Evolutionary conservation across 2,329 filamentous ascomycete genomes (phyloP).

Genomic region (Westerdykella aurantiaca): DNA sequence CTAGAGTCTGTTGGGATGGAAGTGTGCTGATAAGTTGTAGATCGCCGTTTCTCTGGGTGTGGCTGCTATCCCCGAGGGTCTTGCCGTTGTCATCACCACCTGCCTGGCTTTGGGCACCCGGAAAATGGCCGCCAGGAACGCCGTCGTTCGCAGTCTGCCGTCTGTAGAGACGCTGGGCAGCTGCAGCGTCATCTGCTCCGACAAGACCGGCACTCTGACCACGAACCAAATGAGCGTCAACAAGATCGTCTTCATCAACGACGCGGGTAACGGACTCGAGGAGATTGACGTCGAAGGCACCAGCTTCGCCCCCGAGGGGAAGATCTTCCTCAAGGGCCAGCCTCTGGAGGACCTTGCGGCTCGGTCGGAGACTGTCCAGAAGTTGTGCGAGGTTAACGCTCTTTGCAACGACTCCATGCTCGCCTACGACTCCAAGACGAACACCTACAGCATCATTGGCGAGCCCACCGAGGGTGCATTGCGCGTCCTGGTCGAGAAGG

Average conservation of each 20-base stretch:
- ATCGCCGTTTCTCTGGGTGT: slow-evolving; percentile 98
- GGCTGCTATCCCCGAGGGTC: slow-evolving; percentile 92
- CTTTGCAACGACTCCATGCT: slow-evolving; percentile 88
- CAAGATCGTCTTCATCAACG: slow-evolving; percentile 79
- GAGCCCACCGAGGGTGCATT: slow-evolving; percentile 95
- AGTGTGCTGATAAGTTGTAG: slow-evolving; percentile 19
- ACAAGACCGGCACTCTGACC: slow-evolving; percentile 96
- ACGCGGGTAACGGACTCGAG: slow-evolving; percentile 66
- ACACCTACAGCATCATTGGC: slow-evolving; percentile 74
- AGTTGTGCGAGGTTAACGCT: slow-evolving; percentile 64
- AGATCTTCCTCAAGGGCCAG: slow-evolving; percentile 64
- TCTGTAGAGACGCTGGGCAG: slow-evolving; percentile 97
- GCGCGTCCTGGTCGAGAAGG: slow-evolving; percentile 85
- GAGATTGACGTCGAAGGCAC: slow-evolving; percentile 89
- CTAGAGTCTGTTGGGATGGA: neutral
- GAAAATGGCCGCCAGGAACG: slow-evolving; percentile 98
- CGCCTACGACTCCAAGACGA: slow-evolving; percentile 70
- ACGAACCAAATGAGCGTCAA: slow-evolving; percentile 99
- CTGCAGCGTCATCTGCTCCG: slow-evolving; percentile 98
- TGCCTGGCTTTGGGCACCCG: slow-evolving; percentile 92
- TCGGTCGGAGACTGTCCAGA: slow-evolving; percentile 68
- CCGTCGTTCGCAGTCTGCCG: slow-evolving; percentile 89
- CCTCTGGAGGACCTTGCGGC: slow-evolving; percentile 61
- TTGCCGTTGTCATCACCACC: slow-evolving; percentile 98
- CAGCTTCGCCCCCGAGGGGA: slow-evolving; percentile 80